Conservation (phyloP, 2,329 filamentous ascomycete species). For the Verticillium klebahnii region DNA sequence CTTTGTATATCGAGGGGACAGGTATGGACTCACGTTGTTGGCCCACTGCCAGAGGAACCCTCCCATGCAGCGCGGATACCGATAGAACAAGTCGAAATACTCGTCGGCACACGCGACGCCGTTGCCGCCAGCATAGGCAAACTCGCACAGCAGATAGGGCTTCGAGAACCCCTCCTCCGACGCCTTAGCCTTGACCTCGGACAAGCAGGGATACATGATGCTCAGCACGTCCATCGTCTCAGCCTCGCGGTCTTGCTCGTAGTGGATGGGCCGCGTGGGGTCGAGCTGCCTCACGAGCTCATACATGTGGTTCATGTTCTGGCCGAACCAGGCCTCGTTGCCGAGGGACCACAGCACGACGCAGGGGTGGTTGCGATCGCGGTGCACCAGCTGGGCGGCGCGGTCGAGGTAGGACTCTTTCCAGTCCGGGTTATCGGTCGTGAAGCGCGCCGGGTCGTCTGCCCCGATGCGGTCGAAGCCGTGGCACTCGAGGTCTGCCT, state of each 20-base stretch:
- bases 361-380: constrained; percentile 56
- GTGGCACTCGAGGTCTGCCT: constrained; percentile 51
- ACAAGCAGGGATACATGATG: constrained; percentile 58
- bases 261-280: constrained; percentile 55
- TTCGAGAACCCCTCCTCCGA: constrained; percentile 40
- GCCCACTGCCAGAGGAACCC: constrained; percentile 64
- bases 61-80: constrained; percentile 46
- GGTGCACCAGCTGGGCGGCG: constrained; percentile 57
- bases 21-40: constrained; percentile 41
- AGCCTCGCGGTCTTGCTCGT: constrained; percentile 57
- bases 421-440: constrained; percentile 59
- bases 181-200: constrained; percentile 35
- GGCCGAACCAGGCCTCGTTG: constrained; percentile 67
- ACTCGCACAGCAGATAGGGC: constrained; percentile 55
- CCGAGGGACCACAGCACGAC: constrained; percentile 69
- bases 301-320: constrained; percentile 65
- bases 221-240: constrained; percentile 58
- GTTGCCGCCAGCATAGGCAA: constrained; percentile 65
- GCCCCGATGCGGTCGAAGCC: constrained; percentile 38
- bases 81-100: constrained; percentile 62
- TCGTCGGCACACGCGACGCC: constrained; percentile 64
- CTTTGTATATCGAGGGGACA: neutral
- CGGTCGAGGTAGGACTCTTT: constrained; percentile 62
- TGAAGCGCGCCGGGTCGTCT: constrained; percentile 40
- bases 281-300: constrained; percentile 56